Base-by-base conservation (phyloP, 2,329 filamentous ascomycete species). In the Cordyceps tenuipes region DNA sequence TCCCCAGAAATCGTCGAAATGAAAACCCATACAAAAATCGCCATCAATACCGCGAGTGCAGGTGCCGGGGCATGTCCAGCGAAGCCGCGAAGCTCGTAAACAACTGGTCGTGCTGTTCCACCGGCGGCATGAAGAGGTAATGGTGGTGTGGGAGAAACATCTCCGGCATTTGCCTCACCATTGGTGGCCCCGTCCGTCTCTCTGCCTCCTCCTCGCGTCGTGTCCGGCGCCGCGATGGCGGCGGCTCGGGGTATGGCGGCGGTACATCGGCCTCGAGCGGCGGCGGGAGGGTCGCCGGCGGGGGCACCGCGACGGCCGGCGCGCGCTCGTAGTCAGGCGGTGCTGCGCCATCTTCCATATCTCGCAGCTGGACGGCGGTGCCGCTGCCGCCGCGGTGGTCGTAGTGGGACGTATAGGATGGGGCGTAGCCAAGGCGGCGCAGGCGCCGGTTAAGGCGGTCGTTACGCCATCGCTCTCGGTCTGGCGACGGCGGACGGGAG, bases 381-480 rank as follows among this genome's bases (percentile, higher is more conserved):
- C 34, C 56, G 39, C 39, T 43, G 39, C 39, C n/a, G 39, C 34
- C 8, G 3, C 34, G 34, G 34, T 13, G 12, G 34, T 36, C 2
- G 10, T 36, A 13, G 34, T 36, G 34, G 12, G 19, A 17, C 46
- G 39, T 19, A 23, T 52, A 48, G 1, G 57, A 31, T 3, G 49
- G 34, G n/a, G 15, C 15, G 48, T 59, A 52, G 29, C 57, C 57
- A 15, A 48, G 36, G 41, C 49, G 57, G n/a, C 49, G 49, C 19
- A 59, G 48, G 21, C 57, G 57, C 26, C 29, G 56, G 56, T 58
- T 58, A 13, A 51, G 47, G 17, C 56, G 47, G 47, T 51, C 56
- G 34, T 44, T 23, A n/a, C 44, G 48, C 8, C 49, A 39, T 17
- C 15, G 49, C 26, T 19, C 10, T 9, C 48, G 5, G 23, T 21